Evolutionary conservation across 257 asterid genomes (phyloP), one percentile per base, ranked within the genome.

Genomic region (Fraxinus cuspidata): DNA sequence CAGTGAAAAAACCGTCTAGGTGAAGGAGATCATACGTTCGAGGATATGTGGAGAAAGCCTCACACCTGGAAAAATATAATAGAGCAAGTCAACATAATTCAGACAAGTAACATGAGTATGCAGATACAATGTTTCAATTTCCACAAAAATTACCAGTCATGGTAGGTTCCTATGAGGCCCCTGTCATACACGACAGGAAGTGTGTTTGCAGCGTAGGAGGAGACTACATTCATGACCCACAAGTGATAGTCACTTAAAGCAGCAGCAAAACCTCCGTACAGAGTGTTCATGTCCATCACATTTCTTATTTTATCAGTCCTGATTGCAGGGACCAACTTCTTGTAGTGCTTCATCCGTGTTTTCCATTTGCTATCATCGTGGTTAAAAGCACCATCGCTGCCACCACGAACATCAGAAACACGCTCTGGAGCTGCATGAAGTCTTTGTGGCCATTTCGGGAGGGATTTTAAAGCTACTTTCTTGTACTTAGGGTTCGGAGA

Each of bases 261-360:
- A 37, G 99, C 99, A 7, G 99, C 98, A 78, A 96, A 88, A 28
- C 99, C 97, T 77, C 98, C 99, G 31, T 90, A 93, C 44, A 86
- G 37, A 38, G 99, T 96, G 86, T 92, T 96, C 98, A 93, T 96
- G 79, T 96, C 99, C 97, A 96, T 90, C 37, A 91, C 98, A 69
- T 96, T 96, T 80, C 99, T 88, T 47, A 96, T 86, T 89, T 90
- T 89, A 42, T 96, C 91, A 0, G 93, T 92, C 58, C 97, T 97
- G 0, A 95, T 78, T 0, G 97, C 87, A 34, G 98, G 94, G 15
- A 95, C 82, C 90, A 95, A 66, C 90, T 91, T 93, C 88, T 90
- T 93, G 89, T 95, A 95, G 82, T 91, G 97, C 88, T 90, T 88
- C 15, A 79, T 90, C 81, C 97, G 79, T 19, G 87, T 76, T 84